Base-by-base conservation (phyloP, 1,284 basidiomycete species). In the Cronartium ribicola region DNA sequence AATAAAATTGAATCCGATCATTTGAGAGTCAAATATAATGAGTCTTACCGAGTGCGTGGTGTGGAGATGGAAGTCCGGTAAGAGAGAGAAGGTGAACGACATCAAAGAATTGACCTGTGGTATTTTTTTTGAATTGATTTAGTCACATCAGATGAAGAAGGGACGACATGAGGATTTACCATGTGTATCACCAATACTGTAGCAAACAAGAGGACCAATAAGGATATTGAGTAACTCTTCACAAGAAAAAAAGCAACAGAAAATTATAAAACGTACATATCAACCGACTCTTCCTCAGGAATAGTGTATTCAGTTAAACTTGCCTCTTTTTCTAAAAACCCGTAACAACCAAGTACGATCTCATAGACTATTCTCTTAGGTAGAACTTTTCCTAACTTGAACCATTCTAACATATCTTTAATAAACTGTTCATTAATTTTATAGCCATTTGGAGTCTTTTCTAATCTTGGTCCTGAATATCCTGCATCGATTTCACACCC, bases 281-380 rank as follows among this genome's bases (percentile, higher is more conserved):
- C 92, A 79, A 89, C 88, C 0, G 89, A 92, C 74, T 89, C 85
- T 1, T 89, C 93, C 44, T 93, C 88, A 46, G 87, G 85, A 37
- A 99, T 83, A 59, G 85, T 82, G 55, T 95, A 86, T 70, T 90
- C 87, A 17, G 96, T 92, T 79, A 99, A 79, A 77, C 88, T 91
- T 75, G 89, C 87, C 81, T 96, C 93, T 78, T 88, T 85, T 40
- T 85, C 83, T 78, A 98, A 88, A 6, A 87, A 83, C 20, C 87
- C 86, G 79, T 91, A 87, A 75, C 91, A 93, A 39, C 92, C 94
- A 11, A 99, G 85, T 39, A 94, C 86, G 78, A 99, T 97, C 83
- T 98, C 92, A 94, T 94, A 98, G 37, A 90, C 92, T 76, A 93
- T 90, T 81, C 92, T 85, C 82, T 88, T 88, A 4, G 93, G 89